Percentiles rank a stretch among this genome's conserved stretches.
These are phyloP conservation scores for Camellia sinensis DNA, from an alignment of 148 eudicot genomes.

Conservation along the genomic window DNA sequence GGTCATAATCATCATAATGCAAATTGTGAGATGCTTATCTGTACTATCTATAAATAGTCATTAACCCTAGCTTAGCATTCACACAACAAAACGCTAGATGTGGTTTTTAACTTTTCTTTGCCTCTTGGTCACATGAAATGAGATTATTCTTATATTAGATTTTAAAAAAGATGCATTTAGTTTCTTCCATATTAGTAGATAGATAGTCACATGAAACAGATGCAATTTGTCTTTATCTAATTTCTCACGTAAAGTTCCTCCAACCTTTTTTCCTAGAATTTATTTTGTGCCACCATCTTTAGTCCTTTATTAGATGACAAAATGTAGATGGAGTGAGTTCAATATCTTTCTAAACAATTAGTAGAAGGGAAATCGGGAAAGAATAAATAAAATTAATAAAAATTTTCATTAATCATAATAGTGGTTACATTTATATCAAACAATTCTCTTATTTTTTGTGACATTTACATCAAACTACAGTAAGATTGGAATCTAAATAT, in stretches of 20 bases:
- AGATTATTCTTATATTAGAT: neutral
- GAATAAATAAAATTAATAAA: no score
- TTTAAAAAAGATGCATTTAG: neutral
- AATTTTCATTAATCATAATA: no score
- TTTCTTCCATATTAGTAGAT: neutral
- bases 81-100: neutral
- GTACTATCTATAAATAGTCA: neutral
- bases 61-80: neutral
- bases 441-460: no score
- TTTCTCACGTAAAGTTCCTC: slow-evolving; percentile 16
- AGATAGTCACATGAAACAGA: slow-evolving; percentile 17
- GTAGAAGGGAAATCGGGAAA: no score
- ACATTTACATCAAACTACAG: no score
- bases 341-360: no score
- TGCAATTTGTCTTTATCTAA: slow-evolving; percentile 9
- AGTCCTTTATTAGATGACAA: slow-evolving; percentile 32
- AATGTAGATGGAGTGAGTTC: slow-evolving; percentile 5
- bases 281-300: slow-evolving; percentile 19
- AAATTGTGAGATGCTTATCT: neutral
- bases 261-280: slow-evolving; percentile 5
- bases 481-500: no score
- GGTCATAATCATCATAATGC: neutral
- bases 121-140: neutral
- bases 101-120: neutral
- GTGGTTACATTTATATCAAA: no score